These are phyloP conservation scores for Geotrichum aggregatum DNA, from an alignment of 1,139 yeast genomes.

Conservation along the genomic window DNA sequence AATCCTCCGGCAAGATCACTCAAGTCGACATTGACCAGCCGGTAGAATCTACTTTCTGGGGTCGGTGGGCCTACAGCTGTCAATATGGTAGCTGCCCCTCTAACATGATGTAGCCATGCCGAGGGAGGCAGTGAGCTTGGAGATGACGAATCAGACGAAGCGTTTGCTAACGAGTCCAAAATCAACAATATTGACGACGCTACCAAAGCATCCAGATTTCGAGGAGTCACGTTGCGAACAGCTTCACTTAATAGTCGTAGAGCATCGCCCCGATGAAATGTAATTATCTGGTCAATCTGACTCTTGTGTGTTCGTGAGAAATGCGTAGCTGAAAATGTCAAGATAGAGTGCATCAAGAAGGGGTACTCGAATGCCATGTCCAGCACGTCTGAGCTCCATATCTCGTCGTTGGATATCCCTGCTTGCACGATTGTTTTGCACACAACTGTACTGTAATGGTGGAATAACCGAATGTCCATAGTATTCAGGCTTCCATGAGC, in stretches of 20 bases:
- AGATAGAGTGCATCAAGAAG: conserved; percentile 82
- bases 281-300: conserved; percentile 63
- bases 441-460: conserved; percentile 80
- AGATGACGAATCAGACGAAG: conserved; percentile 53
- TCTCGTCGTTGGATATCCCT: conserved; percentile 79
- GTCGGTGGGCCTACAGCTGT: conserved; percentile 94
- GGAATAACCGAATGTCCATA: conserved; percentile 74
- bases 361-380: conserved; percentile 84
- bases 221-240: conserved; percentile 73
- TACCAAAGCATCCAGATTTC: conserved; percentile 86
- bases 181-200: conserved; percentile 85
- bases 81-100: conserved; percentile 92
- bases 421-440: conserved; percentile 86
- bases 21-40: conserved; percentile 54
- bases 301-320: conserved; percentile 53
- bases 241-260: conserved; percentile 75
- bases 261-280: conserved; percentile 85
- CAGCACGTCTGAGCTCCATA: conserved; percentile 87
- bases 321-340: conserved; percentile 91
- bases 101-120: conserved; percentile 95
- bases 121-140: conserved; percentile 69
- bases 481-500: conserved; percentile 49
- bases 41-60: conserved; percentile 48
- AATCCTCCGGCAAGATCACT: conserved; percentile 53
- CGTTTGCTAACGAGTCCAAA: conserved; percentile 92